A percentile compares a stretch with the other conserved stretches of the same genome.
phyloP scores from a whole-genome alignment of 1,284 basidiomycete species.

The Sporisorium iseilematis-ciliati region DNA sequence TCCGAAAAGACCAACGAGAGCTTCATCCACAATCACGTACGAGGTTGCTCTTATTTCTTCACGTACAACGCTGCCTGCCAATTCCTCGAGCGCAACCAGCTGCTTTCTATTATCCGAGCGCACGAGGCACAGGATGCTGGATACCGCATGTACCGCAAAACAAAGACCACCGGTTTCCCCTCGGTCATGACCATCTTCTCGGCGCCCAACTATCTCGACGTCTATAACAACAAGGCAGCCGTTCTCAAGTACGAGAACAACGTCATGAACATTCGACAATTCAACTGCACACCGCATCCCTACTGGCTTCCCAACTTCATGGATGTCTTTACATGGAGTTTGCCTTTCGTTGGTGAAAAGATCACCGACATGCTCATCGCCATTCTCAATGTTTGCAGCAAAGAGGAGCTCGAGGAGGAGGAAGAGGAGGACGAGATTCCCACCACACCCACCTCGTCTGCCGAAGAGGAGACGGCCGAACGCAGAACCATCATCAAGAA shows the following conservation, averaged over 20 bases:
- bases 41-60: slow-evolving; percentile 96
- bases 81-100: slow-evolving; percentile 91
- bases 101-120: slow-evolving; percentile 92
- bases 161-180: slow-evolving; percentile 87
- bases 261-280: slow-evolving; percentile 93
- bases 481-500: slow-evolving; percentile 90
- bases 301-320: slow-evolving; percentile 99
- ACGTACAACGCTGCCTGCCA: slow-evolving; percentile 91
- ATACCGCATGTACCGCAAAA: slow-evolving; percentile 93
- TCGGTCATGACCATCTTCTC: slow-evolving; percentile 98
- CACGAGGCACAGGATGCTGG: slow-evolving; percentile 96
- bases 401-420: slow-evolving; percentile 92
- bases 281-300: slow-evolving; percentile 94
- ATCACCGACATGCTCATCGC: slow-evolving; percentile 97
- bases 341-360: slow-evolving; percentile 98
- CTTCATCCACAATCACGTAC: slow-evolving; percentile 91
- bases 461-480: slow-evolving; percentile 76
- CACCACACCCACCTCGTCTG: slow-evolving; percentile 36
- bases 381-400: slow-evolving; percentile 91
- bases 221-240: slow-evolving; percentile 96
- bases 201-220: slow-evolving; percentile 91
- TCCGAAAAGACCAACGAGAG: slow-evolving; percentile 86
- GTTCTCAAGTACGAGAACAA: slow-evolving; percentile 97
- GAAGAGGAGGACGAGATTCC: slow-evolving; percentile 75
- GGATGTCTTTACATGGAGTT: slow-evolving; percentile 98